Conservation (phyloP, 306 rosid genomes). For the Dalbergia cochinchinensis region DNA sequence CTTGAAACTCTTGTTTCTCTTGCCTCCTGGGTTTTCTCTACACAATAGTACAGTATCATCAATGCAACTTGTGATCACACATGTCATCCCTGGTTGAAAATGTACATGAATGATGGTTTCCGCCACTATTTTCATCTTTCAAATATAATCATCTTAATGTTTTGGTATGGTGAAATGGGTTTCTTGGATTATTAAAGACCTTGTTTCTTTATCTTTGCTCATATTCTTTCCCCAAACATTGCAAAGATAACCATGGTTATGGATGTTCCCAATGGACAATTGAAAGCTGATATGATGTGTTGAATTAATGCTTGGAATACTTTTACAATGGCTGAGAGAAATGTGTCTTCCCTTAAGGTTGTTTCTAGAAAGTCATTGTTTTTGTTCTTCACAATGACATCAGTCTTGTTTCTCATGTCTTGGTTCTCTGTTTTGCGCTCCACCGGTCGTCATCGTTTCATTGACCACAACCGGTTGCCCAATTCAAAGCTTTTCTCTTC, state of each 20-base stretch:
- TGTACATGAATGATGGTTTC: background rate
- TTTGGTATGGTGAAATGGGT: background rate
- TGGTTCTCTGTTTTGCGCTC: slow-evolving; percentile 73
- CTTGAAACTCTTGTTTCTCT: slow-evolving; percentile 11
- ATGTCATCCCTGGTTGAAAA: background rate
- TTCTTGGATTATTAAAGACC: background rate
- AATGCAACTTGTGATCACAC: background rate
- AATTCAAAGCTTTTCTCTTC: slow-evolving; percentile 50
- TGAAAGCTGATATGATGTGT: background rate
- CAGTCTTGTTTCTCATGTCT: slow-evolving; percentile 61
- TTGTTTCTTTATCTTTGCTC: background rate
- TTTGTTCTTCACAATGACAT: slow-evolving; percentile 58
- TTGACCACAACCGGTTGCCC: slow-evolving; percentile 52
- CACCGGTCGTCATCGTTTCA: slow-evolving; percentile 42
- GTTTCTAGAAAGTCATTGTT: slow-evolving; percentile 60
- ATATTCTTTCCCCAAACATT: background rate
- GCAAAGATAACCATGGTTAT: slow-evolving; percentile 34
- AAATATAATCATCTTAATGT: background rate
- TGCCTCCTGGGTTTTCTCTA: background rate
- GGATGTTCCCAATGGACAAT: slow-evolving; percentile 32
- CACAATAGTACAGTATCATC: background rate
- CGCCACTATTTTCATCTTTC: background rate
- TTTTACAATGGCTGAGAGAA: slow-evolving; percentile 44
- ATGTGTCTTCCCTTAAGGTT: slow-evolving; percentile 43
- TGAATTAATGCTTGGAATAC: background rate